Evolutionary conservation across 148 eudicot species (phyloP), one percentile per base, ranked within the genome.

Genomic region (Rheum nobile): DNA sequence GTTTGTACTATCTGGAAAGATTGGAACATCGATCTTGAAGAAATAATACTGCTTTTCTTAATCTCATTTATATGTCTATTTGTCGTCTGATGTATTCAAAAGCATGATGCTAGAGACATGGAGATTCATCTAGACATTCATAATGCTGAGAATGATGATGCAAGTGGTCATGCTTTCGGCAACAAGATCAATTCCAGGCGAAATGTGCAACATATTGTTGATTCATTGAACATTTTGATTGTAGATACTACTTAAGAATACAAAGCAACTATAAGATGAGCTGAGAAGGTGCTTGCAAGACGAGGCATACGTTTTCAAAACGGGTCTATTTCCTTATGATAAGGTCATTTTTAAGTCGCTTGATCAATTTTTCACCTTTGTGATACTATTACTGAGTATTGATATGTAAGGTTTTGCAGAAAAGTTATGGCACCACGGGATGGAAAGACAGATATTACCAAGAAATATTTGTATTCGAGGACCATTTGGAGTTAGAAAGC

Each of bases 391-490:
- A n/a, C n/a, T n/a, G n/a, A n/a, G n/a, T 44, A 9, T n/a, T 6
- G 3, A 24, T n/a, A 50, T 71, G 26, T 17, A 44, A 28, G 71
- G 24, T 47, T 13, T 50, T 31, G 1, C 77, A 86, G 89, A 82
- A 84, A 28, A 82, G 41, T 46, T 43, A 84, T 39, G 84, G 84
- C 13, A 8, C 59, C 0, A 42, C 57, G 2, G 87, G 87, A 4
- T 80, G 82, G 80, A 80, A 14, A 35, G 76, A 84, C 1, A 80
- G 89, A 54, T 84, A 82, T 19, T 86, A 86, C 72, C 76, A 52
- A 46, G 80, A 72, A 48, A 86, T 84, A 46, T 80, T 86, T 73
- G 74, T 42, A n/a, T 77, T 73, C 6, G 43, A 69, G 8, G 35
- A 28, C 4, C 29, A 71, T 7, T 44, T n/a, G 2, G 82, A 80